These are phyloP conservation scores for Graphilbum fragrans DNA, from an alignment of 2,329 filamentous ascomycete species.

Conservation along the genomic window DNA sequence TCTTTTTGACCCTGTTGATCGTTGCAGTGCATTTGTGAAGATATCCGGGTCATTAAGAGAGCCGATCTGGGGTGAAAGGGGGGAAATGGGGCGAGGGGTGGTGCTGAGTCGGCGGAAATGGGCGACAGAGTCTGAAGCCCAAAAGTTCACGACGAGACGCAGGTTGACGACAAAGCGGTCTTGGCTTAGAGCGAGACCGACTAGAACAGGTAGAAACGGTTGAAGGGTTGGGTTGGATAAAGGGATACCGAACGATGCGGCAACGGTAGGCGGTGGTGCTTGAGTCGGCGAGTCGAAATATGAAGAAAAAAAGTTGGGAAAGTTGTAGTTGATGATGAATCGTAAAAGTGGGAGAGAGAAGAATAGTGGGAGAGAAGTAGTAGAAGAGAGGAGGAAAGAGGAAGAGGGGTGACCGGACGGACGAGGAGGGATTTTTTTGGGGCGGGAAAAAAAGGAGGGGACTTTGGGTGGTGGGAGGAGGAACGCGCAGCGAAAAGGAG, in stretches of 20 bases:
- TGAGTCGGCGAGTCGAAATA: background rate
- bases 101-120: background rate
- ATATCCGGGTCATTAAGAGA: constrained; percentile 42
- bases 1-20: constrained; percentile 38
- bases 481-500: constrained; percentile 9
- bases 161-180: background rate
- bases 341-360: constrained; percentile 5
- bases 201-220: background rate
- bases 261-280: background rate
- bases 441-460: constrained; percentile 9
- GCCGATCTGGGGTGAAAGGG: constrained; percentile 17
- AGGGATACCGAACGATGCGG: background rate
- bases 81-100: constrained; percentile 1
- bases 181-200: constrained; percentile 7
- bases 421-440: constrained; percentile 9
- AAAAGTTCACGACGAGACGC: background rate
- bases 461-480: constrained; percentile 6
- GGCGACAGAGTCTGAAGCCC: background rate
- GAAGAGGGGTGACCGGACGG: constrained; percentile 14
- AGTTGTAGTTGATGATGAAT: background rate
- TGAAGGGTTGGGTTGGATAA: background rate
- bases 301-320: constrained; percentile 1
- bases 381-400: constrained; percentile 9
- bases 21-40: constrained; percentile 40
- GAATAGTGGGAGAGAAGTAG: constrained; percentile 14